Conservation (phyloP, 805 yeast genomes). For the Starmera pachycereana region DNA sequence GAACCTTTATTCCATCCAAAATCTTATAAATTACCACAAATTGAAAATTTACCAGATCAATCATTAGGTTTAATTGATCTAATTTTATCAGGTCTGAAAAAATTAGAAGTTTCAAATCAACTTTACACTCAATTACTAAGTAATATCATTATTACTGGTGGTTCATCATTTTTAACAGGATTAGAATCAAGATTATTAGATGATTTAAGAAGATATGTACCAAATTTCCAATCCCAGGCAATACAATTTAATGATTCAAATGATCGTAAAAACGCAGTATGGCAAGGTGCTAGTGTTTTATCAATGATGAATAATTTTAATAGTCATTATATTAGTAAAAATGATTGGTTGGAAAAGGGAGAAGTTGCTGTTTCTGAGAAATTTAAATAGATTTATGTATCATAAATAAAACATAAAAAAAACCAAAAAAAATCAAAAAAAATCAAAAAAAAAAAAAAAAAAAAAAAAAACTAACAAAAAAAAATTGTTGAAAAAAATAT, state of each 20-base stretch:
- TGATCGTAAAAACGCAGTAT: conserved; percentile 59
- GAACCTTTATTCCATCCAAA: conserved; percentile 69
- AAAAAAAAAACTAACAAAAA: too few species aligned
- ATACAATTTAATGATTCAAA: conserved; percentile 47
- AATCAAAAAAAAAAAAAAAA: too few species aligned
- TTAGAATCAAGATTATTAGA: conserved; percentile 54
- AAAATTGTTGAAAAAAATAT: too few species aligned
- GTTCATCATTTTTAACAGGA: conserved; percentile 60
- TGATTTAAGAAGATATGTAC: conserved; percentile 52
- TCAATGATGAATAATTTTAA: conserved; percentile 76
- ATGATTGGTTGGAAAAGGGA: conserved; percentile 68
- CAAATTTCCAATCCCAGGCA: conserved; percentile 53
- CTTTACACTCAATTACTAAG: conserved; percentile 34
- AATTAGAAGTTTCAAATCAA: conserved; percentile 30
- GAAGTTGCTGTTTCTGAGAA: conserved; percentile 32
- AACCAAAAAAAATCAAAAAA: too few species aligned
- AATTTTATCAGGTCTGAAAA: conserved; percentile 30
- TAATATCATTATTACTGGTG: conserved; percentile 69
- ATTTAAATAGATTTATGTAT: conserved; percentile 35
- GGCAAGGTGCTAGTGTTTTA: conserved; percentile 77
- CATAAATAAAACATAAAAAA: too few species aligned
- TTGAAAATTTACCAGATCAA: conserved; percentile 9
- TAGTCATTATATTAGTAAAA: conserved; percentile 62
- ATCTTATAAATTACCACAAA: conserved; percentile 32
- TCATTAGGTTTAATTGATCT: conserved; percentile 24